A percentile compares a stretch with the other conserved stretches of the same genome.
Evolutionary conservation across 495 filamentous ascomycete species (phyloP).

Genomic region (Tuber umbilicatum): DNA sequence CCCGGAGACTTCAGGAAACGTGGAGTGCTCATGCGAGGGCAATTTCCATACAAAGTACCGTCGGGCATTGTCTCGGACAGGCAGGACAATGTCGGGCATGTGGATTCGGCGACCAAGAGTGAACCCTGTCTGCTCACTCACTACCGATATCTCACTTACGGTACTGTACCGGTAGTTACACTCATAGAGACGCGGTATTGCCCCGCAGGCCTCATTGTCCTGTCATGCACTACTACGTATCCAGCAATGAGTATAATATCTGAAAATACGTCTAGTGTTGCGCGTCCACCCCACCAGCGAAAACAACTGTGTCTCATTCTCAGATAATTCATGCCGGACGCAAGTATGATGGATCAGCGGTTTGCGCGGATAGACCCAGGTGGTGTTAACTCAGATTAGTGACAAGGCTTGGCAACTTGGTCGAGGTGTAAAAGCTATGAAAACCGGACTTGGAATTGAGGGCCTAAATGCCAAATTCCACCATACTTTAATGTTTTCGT

Average conservation of each 20-base stretch:
- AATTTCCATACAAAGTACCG: not conserved
- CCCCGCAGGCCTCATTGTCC: no score
- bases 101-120: not conserved
- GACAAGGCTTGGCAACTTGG: not conserved
- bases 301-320: no score
- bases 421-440: not conserved
- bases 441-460: not conserved
- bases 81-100: not conserved
- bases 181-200: not conserved
- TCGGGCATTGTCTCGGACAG: not conserved
- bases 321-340: no score
- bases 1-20: no score
- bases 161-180: not conserved
- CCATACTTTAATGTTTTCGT: not conserved
- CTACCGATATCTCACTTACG: not conserved
- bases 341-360: not conserved
- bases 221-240: no score
- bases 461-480: not conserved
- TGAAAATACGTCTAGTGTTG: no score
- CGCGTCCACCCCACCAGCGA: no score
- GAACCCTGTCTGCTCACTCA: not conserved
- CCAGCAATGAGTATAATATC: no score
- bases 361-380: not conserved
- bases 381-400: not conserved
- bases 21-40: no score